Evolutionary conservation across 2,329 filamentous ascomycete genomes (phyloP).

Genomic region (Fusarium scirpi): DNA sequence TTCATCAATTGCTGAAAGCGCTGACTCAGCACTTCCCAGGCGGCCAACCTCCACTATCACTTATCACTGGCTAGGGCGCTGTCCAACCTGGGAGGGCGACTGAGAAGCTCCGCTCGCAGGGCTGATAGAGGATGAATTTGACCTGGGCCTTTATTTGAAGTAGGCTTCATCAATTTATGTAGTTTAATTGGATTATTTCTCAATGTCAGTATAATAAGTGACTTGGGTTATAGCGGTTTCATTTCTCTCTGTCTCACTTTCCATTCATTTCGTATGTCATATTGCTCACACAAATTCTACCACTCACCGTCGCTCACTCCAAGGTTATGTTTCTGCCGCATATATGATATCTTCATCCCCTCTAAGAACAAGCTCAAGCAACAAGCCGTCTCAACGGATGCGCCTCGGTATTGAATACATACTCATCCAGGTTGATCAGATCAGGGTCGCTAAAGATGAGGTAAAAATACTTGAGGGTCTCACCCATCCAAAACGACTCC

Average conservation of each 20-base stretch:
- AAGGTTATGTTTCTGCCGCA: neutral
- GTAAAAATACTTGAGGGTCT: slow-evolving; percentile 50
- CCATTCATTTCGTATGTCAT: too few species aligned
- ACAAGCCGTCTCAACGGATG: slow-evolving; percentile 40
- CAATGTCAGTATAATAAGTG: neutral
- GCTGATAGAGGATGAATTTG: slow-evolving; percentile 19
- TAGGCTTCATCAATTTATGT: neutral
- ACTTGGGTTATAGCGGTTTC: neutral
- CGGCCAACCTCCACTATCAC: slow-evolving; percentile 1
- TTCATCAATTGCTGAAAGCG: slow-evolving; percentile 43
- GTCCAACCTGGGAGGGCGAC: neutral
- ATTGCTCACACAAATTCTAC: neutral
- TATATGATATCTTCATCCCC: neutral
- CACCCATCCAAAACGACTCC: slow-evolving; percentile 59
- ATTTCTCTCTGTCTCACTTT: neutral
- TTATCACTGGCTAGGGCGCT: neutral
- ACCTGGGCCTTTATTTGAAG: neutral
- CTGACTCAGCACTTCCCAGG: slow-evolving; percentile 42
- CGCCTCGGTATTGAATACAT: slow-evolving; percentile 46
- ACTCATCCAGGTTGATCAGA: slow-evolving; percentile 49
- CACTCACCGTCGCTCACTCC: neutral
- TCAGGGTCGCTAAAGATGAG: slow-evolving; percentile 58
- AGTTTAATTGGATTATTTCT: neutral
- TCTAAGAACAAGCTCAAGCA: slow-evolving; percentile 1
- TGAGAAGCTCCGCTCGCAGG: slow-evolving; percentile 31